These are phyloP conservation scores for Cicer cuneatum DNA, from an alignment of 306 rosid species.

Conservation along the genomic window DNA sequence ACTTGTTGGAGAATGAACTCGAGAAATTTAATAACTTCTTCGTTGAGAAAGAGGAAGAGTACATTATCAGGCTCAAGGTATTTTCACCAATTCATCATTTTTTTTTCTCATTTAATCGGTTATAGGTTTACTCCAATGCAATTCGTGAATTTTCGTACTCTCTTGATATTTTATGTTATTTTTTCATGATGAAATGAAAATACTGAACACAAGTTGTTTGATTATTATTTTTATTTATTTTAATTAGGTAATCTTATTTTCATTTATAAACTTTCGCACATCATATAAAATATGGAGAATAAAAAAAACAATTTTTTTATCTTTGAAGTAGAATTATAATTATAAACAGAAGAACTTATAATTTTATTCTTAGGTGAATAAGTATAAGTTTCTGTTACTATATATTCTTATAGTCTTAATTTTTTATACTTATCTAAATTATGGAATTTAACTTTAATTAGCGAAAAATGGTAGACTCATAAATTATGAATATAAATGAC, in stretches of 20 bases:
- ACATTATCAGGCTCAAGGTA: constrained; percentile 92
- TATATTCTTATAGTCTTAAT: too few relatives aligned
- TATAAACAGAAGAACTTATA: not conserved
- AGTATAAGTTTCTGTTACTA: not conserved
- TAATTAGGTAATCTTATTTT: not conserved
- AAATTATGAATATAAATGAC: constrained; percentile 3
- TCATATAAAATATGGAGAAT: not conserved
- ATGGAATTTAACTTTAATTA: not conserved
- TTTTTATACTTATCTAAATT: not conserved
- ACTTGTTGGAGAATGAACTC: constrained; percentile 77
- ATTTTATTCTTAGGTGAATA: not conserved
- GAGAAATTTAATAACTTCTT: constrained; percentile 91
- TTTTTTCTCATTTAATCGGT: not conserved
- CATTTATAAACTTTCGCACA: not conserved
- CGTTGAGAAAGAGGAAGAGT: constrained; percentile 96
- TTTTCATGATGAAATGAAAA: not conserved
- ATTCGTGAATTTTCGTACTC: constrained; percentile 4
- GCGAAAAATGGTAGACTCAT: not conserved
- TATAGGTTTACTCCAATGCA: not conserved
- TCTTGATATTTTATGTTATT: not conserved
- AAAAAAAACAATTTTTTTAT: too few relatives aligned
- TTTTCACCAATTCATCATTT: not conserved
- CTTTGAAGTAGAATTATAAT: too few relatives aligned
- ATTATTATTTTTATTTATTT: not conserved
- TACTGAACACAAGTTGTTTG: not conserved